Evolutionary conservation across 345 rosid genomes (phyloP), one percentile per base, ranked within the genome.

Genomic region (Mercurialis annua): DNA sequence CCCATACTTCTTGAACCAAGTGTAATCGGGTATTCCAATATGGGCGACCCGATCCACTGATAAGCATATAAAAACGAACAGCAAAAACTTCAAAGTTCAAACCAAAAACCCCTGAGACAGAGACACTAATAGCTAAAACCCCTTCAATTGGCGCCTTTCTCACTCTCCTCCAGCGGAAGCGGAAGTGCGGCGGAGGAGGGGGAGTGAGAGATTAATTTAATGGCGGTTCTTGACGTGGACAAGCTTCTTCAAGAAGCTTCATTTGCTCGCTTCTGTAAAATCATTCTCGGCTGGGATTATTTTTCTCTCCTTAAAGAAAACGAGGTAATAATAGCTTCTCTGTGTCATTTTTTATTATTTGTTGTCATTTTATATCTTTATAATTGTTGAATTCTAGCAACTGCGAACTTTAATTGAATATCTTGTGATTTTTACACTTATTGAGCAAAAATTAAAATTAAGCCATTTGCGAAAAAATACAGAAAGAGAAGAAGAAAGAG

Each of bases 221-320:
- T 81, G 96, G 87, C 84, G 0, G 81, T 77, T n/a, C n/a, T n/a
- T 46, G 96, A 87, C 30, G 87, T 80, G 50, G 86, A 66, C 3
- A 84, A 80, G 82, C 63, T 82, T 69, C 85, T 76, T 33, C 85
- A 84, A 71, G 88, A 85, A 44, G 82, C 88, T 30, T 80, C 87
- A 43, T 76, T 84, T 24, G 60, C 71, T 57, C 90, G 89, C 62
- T 93, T 90, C 80, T 83, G 83, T 78, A 82, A 81, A 78, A 82
- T 77, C 44, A 60, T 89, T 68, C 88, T 93, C 6, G 83, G 88
- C 36, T 90, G 96, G 96, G 96, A 90, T 76, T 89, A 87, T 76
- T 78, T 82, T 65, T 83, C 76, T 67, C 93, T 89, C 62, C 82
- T 82, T 48, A 78, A 78, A 42, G 81, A 80, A 43, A 79, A 71